Evolutionary conservation across 2,329 filamentous ascomycete species (phyloP), one percentile per base, ranked within the genome.

Genomic region (Colletotrichum trifolii): DNA sequence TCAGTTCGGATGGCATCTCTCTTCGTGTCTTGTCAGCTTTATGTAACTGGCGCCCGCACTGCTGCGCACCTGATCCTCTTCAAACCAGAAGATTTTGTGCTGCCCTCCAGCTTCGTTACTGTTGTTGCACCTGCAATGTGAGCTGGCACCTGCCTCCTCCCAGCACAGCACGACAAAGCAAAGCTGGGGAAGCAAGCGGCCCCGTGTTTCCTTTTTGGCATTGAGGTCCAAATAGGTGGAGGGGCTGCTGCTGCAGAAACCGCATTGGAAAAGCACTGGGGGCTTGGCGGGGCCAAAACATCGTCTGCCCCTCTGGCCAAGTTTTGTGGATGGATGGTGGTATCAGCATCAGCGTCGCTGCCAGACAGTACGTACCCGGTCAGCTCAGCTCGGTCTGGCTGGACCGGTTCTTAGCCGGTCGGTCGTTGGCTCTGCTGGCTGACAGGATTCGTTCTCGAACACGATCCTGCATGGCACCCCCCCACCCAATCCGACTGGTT

Each of bases 281-380:
- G 52, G 65, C 61, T 64, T 61, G 65, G 62, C 55, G 62, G 52
- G 62, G 57, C 45, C 62, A 49, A 66, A 66, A 39, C 63, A 62
- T 36, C 52, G 47, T 25, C 39, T 54, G 49, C 58, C 48, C 53
- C 47, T 62, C 62, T 61, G 25, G 25, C 57, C 62, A 61, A 45
- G 57, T 43, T 25, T 25, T 25, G 25, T 25, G 25, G 25, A 5
- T 61, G 65, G 62, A 50, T 56, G 52, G 57, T 45, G 56, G 45
- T 62, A 66, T 35, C 63, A 62, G 36, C 52, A 43, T 25, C 47
- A 49, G 49, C 58, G 53, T 48, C 47, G 62, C 62, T 25, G 25
- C 57, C 62, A 61, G 39, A 50, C 25, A 42, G 52, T 62, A 65
- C 62, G 62, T 65, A 65, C 52, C 62, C 52, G 47, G 36, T 46